Conservation (phyloP, 305 asterid species). For the Fraxinus nigra region DNA sequence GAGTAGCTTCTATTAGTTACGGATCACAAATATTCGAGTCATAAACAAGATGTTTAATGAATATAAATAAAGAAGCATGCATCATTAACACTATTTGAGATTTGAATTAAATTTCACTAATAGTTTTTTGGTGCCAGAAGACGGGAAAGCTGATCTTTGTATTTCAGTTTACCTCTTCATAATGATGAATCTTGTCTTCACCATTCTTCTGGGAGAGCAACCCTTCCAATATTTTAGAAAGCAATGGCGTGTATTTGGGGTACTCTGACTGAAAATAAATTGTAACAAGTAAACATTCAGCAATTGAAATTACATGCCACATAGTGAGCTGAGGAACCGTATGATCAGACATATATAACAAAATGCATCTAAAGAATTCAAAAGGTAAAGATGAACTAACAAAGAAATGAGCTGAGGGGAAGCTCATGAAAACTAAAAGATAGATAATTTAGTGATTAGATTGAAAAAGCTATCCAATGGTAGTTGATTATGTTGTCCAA, state of each 20-base stretch:
- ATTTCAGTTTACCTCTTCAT: constrained; percentile 58
- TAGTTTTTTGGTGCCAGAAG: background rate
- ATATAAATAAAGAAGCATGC: background rate
- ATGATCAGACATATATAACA: background rate
- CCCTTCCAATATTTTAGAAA: constrained; percentile 86
- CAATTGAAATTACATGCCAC: constrained; percentile 9
- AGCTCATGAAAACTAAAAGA: background rate
- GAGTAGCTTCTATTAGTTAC: constrained; percentile 18
- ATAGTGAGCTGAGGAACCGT: background rate
- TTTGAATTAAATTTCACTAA: background rate
- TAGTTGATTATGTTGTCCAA: background rate
- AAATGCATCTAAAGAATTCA: constrained; percentile 1
- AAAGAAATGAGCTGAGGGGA: background rate
- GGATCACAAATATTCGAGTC: background rate
- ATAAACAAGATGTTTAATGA: background rate
- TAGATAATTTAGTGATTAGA: background rate
- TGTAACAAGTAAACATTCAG: constrained; percentile 19
- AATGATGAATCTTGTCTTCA: constrained; percentile 63
- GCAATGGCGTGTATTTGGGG: constrained; percentile 87
- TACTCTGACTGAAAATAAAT: constrained; percentile 73
- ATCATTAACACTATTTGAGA: background rate
- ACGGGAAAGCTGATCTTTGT: background rate
- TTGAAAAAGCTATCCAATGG: background rate
- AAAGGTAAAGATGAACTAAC: constrained; percentile 1
- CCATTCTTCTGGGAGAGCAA: constrained; percentile 54